Conservation (phyloP, 2,329 filamentous ascomycete genomes). For the Geoglossum cookeanum region DNA sequence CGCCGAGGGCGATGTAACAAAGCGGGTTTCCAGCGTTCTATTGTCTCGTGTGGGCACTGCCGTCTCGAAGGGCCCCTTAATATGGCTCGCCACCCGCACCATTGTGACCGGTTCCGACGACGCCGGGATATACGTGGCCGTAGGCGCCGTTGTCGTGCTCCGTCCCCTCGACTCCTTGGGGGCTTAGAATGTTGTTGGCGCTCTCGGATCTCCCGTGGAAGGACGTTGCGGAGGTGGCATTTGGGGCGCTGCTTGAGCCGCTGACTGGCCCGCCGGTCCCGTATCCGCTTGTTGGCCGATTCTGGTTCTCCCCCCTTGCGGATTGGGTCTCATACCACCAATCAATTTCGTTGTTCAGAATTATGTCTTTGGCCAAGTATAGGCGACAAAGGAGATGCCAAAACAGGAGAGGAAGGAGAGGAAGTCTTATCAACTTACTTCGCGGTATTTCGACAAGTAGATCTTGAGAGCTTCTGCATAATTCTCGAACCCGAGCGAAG, state of each 20-base stretch:
- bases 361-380: slow-evolving; percentile 19
- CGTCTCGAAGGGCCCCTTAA: neutral
- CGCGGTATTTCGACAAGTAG: slow-evolving; percentile 90
- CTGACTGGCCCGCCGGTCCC: slow-evolving; percentile 20
- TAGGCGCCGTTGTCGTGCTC: slow-evolving; percentile 20
- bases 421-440: slow-evolving; percentile 44
- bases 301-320: slow-evolving; percentile 47
- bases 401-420: slow-evolving; percentile 10
- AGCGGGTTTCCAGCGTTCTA: neutral
- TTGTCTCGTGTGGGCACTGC: neutral
- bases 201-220: slow-evolving; percentile 15
- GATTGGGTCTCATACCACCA: slow-evolving; percentile 54
- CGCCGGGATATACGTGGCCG: slow-evolving; percentile 19
- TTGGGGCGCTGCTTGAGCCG: slow-evolving; percentile 6
- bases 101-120: slow-evolving; percentile 4
- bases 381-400: slow-evolving; percentile 19
- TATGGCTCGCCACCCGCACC: slow-evolving; percentile 1
- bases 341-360: slow-evolving; percentile 32
- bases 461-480: slow-evolving; percentile 97
- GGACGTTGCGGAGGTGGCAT: slow-evolving; percentile 14
- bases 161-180: slow-evolving; percentile 13
- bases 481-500: slow-evolving; percentile 94
- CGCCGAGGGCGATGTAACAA: neutral
- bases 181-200: slow-evolving; percentile 17
- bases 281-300: slow-evolving; percentile 33